Base-by-base conservation (phyloP, 306 rosid genomes). In the Nissolia schottii region DNA sequence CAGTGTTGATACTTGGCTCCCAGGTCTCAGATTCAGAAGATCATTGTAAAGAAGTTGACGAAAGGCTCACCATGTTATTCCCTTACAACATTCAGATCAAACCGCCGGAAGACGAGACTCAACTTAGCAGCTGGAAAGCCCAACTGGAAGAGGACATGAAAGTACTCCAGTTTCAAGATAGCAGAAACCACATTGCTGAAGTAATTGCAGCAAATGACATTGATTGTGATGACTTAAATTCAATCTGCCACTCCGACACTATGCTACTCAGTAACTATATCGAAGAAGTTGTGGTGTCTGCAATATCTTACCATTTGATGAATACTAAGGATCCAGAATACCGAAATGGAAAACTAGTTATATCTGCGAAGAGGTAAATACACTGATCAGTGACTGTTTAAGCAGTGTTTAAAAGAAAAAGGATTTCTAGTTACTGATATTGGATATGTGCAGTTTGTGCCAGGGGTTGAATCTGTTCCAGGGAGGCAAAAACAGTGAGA, bases 1-100 rank as follows among this genome's bases (percentile, higher is more conserved):
- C 97, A 20, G 84, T 92, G 50, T 27, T 92, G 71, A 81, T 92
- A 75, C 96, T 92, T 1, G 93, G 96, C 50, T 89, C 97, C 54
- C 78, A 59, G 54, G 66, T 68, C 68, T 59, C 64, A 10, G 85
- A 82, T 64, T 48, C 77, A 14, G 85, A 85, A 59, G 73, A 77
- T 64, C 63, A 3, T 20, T 58, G 77, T 37, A 59, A 67, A 54
- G 89, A 85, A 58, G 79, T 79, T 28, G 93, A 89, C n/a, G 88
- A 92, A 55, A 78, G 69, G 82, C 81, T 87, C 45, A 76, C 75
- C 12, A 22, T 38, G 54, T 73, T 87, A 81, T 92, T 92, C 78
- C 91, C 93, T 5, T 87, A 79, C 80, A 81, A 76, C 35, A 81
- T 92, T 51, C 80, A 63, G 63, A 84, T 89, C 60, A 67, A 46